Percentiles rank a stretch among this genome's conserved stretches.
Evolutionary conservation across 148 eudicot species (phyloP).

Genomic region (Arbutus unedo): DNA sequence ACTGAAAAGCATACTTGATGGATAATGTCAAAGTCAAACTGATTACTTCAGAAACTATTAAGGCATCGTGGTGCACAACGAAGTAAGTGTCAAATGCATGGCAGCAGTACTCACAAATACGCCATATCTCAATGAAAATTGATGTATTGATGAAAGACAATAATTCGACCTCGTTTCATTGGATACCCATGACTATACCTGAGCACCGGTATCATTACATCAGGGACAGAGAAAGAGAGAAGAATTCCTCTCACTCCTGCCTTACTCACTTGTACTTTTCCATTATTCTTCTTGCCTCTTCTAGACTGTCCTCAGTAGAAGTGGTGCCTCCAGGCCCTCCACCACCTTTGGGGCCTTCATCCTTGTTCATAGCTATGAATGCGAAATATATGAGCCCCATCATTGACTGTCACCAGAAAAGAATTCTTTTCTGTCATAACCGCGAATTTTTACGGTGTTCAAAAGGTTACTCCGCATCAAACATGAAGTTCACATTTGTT

Average conservation of each 20-base stretch:
- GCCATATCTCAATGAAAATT: neutral
- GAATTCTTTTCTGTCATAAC: neutral
- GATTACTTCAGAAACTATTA: too few species aligned
- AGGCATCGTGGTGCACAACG: neutral
- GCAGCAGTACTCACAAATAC: neutral
- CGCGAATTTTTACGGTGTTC: neutral
- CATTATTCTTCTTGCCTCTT: conserved; percentile 93
- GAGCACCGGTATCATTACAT: neutral
- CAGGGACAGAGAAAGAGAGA: neutral
- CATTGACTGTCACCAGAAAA: conserved; percentile 49
- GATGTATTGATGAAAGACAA: neutral
- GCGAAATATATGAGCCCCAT: conserved; percentile 85
- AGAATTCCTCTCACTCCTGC: neutral
- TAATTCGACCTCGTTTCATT: neutral
- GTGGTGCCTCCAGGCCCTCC: conserved; percentile 24
- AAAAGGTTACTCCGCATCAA: neutral
- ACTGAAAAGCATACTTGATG: neutral
- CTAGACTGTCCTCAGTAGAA: conserved; percentile 68
- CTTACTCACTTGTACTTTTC: conserved; percentile 80
- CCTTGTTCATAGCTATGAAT: conserved; percentile 83
- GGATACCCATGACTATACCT: neutral
- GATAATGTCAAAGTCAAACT: too few species aligned
- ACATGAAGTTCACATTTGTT: neutral
- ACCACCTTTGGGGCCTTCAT: conserved; percentile 59
- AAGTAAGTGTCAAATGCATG: neutral